phyloP scores from a whole-genome alignment of 768 basidiomycete species.

The Piloderma croceum region DNA sequence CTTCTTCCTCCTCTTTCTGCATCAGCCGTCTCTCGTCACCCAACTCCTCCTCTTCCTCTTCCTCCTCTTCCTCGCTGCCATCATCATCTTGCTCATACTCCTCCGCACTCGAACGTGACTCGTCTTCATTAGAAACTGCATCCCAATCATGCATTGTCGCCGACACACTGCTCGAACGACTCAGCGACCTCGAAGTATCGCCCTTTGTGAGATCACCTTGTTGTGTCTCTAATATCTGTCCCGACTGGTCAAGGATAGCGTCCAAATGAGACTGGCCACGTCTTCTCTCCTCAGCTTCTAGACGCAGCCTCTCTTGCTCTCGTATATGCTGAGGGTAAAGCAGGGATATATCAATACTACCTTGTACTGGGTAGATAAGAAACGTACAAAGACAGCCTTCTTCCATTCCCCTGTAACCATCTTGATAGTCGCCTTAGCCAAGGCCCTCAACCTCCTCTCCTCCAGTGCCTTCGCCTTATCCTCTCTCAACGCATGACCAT shows the following conservation, averaged over 20 bases:
- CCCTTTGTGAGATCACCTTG: constrained; percentile 58
- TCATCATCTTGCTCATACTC: constrained; percentile 22
- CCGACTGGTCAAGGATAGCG: constrained; percentile 85
- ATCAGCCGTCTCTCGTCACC: constrained; percentile 26
- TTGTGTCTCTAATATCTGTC: constrained; percentile 80
- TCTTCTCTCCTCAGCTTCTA: constrained; percentile 72
- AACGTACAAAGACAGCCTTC: constrained; percentile 74
- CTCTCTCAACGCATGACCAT: constrained; percentile 54
- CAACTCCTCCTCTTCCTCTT: constrained; percentile 34
- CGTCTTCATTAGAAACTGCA: constrained; percentile 19
- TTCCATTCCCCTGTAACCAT: constrained; percentile 80
- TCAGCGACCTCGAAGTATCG: constrained; percentile 42
- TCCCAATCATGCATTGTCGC: constrained; percentile 18
- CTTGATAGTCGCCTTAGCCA: constrained; percentile 70
- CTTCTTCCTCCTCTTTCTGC: constrained; percentile 23
- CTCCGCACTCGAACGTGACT: constrained; percentile 15
- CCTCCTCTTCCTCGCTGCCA: constrained; percentile 34
- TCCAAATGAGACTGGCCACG: constrained; percentile 84
- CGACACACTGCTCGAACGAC: constrained; percentile 52
- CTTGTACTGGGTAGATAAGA: not conserved
- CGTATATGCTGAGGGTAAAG: constrained; percentile 58
- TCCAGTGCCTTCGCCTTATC: constrained; percentile 55
- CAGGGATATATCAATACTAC: not conserved
- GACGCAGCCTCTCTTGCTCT: constrained; percentile 55
- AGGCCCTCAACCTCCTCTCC: constrained; percentile 56